phyloP scores from a whole-genome alignment of 352 stramenopile species.

The Halophytophthora batemanensis region DNA sequence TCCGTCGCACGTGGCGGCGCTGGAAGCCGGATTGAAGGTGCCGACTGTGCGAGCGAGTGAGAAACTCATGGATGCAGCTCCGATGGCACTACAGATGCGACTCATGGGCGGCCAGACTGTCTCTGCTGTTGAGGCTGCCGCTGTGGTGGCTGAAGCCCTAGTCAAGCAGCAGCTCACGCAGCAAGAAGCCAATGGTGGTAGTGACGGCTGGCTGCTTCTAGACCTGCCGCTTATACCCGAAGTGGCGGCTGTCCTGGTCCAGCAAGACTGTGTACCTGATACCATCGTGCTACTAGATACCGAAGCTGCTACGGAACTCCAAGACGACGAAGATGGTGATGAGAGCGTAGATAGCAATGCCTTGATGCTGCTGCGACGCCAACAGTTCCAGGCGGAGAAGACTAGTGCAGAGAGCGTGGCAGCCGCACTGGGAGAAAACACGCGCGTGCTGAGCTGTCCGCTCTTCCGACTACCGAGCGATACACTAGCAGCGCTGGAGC shows the following conservation, averaged over 20 bases:
- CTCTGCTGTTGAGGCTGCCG: slow-evolving; percentile 14
- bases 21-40: slow-evolving; percentile 17
- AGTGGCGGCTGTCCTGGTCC: slow-evolving; percentile 29
- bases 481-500: slow-evolving; percentile 27
- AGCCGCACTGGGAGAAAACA: slow-evolving; percentile 8
- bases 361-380: slow-evolving; percentile 18
- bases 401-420: slow-evolving; percentile 11
- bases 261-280: slow-evolving; percentile 48
- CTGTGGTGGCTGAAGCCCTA: slow-evolving; percentile 22
- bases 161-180: slow-evolving; percentile 7
- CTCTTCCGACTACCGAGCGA: slow-evolving; percentile 26
- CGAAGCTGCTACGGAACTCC: slow-evolving; percentile 15
- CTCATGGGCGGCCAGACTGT: slow-evolving; percentile 38
- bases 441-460: slow-evolving; percentile 23
- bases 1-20: slow-evolving; percentile 14
- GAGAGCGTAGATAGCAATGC: background rate
- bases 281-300: slow-evolving; percentile 41
- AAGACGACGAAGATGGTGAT: slow-evolving; percentile 8
- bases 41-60: slow-evolving; percentile 26
- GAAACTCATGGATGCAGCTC: slow-evolving; percentile 21
- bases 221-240: slow-evolving; percentile 45
- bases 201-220: slow-evolving; percentile 44
- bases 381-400: slow-evolving; percentile 29
- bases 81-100: slow-evolving; percentile 35
- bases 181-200: no score